Percentiles rank a stretch among this genome's conserved stretches.
Evolutionary conservation across 805 yeast genomes (phyloP).

Genomic region (Wickerhamomyces strasburgensis): DNA sequence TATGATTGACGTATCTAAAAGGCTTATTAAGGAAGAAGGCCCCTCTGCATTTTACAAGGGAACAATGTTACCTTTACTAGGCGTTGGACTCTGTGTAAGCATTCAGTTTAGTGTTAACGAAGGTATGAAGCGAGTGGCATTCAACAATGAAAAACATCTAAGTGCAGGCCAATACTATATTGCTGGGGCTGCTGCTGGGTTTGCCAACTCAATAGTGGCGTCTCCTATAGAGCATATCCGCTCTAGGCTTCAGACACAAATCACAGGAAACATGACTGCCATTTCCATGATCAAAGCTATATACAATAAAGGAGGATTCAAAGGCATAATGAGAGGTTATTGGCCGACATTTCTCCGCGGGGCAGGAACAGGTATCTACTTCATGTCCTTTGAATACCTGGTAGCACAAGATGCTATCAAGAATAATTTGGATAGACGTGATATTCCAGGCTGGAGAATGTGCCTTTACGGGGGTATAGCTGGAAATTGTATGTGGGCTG

Average conservation of each 20-base stretch:
- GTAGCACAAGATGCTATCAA: conserved; percentile 56
- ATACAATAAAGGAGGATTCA: conserved; percentile 43
- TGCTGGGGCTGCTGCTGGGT: conserved; percentile 87
- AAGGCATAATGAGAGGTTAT: conserved; percentile 75
- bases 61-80: conserved; percentile 85
- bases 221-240: conserved; percentile 94
- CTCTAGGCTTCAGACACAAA: conserved; percentile 88
- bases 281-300: conserved; percentile 61
- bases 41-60: conserved; percentile 86
- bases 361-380: conserved; percentile 84
- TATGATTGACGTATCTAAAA: conserved; percentile 73
- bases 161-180: conserved; percentile 63
- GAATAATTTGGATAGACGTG: conserved; percentile 48
- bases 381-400: conserved; percentile 85
- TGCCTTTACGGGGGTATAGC: conserved; percentile 87
- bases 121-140: conserved; percentile 79
- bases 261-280: conserved; percentile 61
- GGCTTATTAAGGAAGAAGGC: conserved; percentile 76
- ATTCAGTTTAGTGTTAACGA: conserved; percentile 95
- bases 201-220: conserved; percentile 84
- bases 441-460: conserved; percentile 83
- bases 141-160: conserved; percentile 36
- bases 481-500: conserved; percentile 84
- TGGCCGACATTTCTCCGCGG: conserved; percentile 80
- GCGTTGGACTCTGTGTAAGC: conserved; percentile 95